A percentile compares a stretch with the other conserved stretches of the same genome.
Conservation (phyloP, 257 asterid species). For the Avicennia marina region DNA sequence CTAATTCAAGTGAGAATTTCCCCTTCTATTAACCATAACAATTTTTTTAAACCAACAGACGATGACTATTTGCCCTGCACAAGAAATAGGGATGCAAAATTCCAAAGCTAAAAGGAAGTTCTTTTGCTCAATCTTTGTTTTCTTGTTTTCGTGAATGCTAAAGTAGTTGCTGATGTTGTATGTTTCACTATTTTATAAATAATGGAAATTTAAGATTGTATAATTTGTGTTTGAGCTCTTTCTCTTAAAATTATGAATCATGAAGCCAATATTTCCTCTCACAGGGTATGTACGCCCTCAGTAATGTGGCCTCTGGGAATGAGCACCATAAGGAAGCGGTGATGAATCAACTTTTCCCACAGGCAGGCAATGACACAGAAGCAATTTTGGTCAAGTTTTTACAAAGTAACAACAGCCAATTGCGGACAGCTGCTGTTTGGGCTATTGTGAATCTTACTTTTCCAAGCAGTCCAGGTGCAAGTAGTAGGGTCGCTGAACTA, state of each 20-base stretch:
- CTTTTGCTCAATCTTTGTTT: too few relatives aligned
- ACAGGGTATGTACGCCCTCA: conserved; percentile 73
- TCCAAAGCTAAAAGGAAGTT: too few relatives aligned
- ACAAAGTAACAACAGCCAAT: conserved; percentile 58
- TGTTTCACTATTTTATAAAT: too few relatives aligned
- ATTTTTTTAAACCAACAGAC: too few relatives aligned
- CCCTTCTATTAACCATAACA: background rate
- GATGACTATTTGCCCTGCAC: too few relatives aligned
- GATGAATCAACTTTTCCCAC: conserved; percentile 59
- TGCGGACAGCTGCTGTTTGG: conserved; percentile 82
- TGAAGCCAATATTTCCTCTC: background rate
- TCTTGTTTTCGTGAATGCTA: background rate
- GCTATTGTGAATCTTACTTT: conserved; percentile 69
- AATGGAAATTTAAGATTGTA: too few relatives aligned
- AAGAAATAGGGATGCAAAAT: too few relatives aligned
- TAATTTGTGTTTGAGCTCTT: too few relatives aligned
- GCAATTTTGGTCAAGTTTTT: conserved; percentile 49
- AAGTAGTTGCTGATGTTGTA: too few relatives aligned
- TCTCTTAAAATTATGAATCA: background rate
- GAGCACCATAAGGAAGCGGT: conserved; percentile 89
- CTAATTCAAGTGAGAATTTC: conserved; percentile 57
- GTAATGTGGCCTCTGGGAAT: conserved; percentile 82
- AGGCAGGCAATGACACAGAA: conserved; percentile 31
- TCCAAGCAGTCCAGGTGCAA: conserved; percentile 64
- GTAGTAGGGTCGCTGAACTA: conserved; percentile 47